Evolutionary conservation across 140 eudicot genomes (phyloP).

Genomic region (Cichorium intybus): DNA sequence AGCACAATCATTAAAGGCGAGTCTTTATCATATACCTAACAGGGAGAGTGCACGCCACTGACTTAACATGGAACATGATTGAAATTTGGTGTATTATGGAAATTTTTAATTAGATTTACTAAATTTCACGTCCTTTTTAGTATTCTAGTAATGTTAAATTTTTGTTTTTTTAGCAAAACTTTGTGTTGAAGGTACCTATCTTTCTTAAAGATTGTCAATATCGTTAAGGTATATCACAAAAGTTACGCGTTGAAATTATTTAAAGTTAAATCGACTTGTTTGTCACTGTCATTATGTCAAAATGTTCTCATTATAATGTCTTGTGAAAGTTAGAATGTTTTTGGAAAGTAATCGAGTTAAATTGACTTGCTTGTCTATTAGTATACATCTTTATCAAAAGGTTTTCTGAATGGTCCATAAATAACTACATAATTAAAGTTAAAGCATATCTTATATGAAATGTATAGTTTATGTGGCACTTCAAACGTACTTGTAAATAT

Average conservation of each 20-base stretch:
- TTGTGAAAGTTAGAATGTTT: too few species aligned
- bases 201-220: background rate
- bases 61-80: background rate
- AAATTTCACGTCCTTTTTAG: background rate
- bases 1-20: background rate
- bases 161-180: background rate
- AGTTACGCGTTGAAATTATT: too few species aligned
- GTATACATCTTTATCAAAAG: background rate
- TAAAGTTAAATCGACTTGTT: background rate
- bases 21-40: constrained; percentile 18
- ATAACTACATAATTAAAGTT: background rate
- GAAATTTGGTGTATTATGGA: background rate
- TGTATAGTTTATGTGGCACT: too few species aligned
- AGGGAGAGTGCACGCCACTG: constrained; percentile 5
- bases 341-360: too few species aligned
- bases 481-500: too few species aligned
- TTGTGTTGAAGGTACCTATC: background rate
- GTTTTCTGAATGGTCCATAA: background rate
- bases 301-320: too few species aligned
- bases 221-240: background rate
- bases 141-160: background rate
- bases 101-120: background rate
- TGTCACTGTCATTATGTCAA: background rate
- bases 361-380: background rate
- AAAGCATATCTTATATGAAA: background rate